Evolutionary conservation across 1,284 basidiomycete genomes (phyloP).

Genomic region (Neotropicomus parvogracilis): DNA sequence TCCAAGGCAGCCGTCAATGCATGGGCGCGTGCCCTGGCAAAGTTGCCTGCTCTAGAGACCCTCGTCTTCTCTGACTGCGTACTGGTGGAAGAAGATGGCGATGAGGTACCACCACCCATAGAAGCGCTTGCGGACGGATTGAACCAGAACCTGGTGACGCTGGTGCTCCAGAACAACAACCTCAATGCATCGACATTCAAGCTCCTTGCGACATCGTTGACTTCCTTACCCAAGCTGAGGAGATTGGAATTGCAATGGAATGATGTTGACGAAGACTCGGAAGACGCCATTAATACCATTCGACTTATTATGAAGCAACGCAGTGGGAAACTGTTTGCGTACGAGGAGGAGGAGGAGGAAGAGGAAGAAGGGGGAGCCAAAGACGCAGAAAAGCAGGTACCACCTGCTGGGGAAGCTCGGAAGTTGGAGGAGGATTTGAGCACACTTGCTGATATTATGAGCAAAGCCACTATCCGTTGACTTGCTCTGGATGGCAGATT

Average conservation of each 20-base stretch:
- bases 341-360: conserved; percentile 76
- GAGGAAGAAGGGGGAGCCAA: conserved; percentile 31
- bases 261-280: conserved; percentile 79
- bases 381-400: conserved; percentile 35
- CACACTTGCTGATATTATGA: conserved; percentile 59
- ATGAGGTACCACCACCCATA: conserved; percentile 62
- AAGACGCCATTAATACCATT: conserved; percentile 59
- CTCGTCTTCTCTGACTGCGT: conserved; percentile 95
- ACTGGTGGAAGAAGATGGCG: conserved; percentile 64
- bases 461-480: conserved; percentile 49
- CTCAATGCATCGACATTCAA: conserved; percentile 70
- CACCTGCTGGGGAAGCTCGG: conserved; percentile 20
- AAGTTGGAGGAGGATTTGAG: conserved; percentile 42
- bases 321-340: conserved; percentile 56
- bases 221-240: conserved; percentile 57
- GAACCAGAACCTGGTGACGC: conserved; percentile 68
- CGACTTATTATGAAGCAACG: conserved; percentile 62
- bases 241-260: conserved; percentile 86
- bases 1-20: conserved; percentile 54
- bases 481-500: neutral
- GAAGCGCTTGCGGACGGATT: conserved; percentile 67
- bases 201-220: conserved; percentile 66
- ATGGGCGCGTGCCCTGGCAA: conserved; percentile 66
- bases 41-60: conserved; percentile 71
- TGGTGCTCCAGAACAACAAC: conserved; percentile 90